Evolutionary conservation across 495 filamentous ascomycete species (phyloP).

Genomic region (Sordaria brevicollis): DNA sequence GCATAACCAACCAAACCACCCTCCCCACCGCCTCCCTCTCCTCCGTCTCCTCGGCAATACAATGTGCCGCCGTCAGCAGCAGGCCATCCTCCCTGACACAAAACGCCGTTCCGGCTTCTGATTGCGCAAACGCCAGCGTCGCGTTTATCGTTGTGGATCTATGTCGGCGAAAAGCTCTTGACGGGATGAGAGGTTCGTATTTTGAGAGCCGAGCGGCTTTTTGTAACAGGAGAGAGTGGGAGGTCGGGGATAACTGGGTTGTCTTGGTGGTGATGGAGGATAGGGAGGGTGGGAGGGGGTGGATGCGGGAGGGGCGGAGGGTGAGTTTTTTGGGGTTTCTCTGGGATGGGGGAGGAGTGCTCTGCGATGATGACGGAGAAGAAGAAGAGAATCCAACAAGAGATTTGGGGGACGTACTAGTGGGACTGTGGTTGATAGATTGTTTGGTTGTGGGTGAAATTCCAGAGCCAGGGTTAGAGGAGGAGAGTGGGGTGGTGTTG

Average conservation of each 20-base stretch:
- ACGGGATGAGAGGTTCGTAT: not conserved
- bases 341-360: not conserved
- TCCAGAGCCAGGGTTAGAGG: not conserved
- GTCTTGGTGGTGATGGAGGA: not conserved
- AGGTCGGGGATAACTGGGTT: not conserved
- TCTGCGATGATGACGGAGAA: too few species aligned
- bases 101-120: conserved; percentile 38
- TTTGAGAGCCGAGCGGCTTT: conserved; percentile 9
- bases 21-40: not conserved
- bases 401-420: not conserved
- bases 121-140: conserved; percentile 38
- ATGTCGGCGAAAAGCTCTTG: not conserved
- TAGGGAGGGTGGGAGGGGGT: not conserved
- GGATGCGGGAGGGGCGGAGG: not conserved
- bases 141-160: conserved; percentile 8
- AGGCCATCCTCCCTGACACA: conserved; percentile 31
- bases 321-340: not conserved
- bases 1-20: not conserved
- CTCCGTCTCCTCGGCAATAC: conserved; percentile 29
- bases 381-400: not conserved
- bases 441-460: not conserved
- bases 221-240: conserved; percentile 9
- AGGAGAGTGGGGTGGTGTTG: not conserved
- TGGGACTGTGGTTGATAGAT: not conserved
- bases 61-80: conserved; percentile 38